These are phyloP conservation scores for Apiospora pterosperma DNA, from an alignment of 2,329 filamentous ascomycete genomes.

Conservation along the genomic window DNA sequence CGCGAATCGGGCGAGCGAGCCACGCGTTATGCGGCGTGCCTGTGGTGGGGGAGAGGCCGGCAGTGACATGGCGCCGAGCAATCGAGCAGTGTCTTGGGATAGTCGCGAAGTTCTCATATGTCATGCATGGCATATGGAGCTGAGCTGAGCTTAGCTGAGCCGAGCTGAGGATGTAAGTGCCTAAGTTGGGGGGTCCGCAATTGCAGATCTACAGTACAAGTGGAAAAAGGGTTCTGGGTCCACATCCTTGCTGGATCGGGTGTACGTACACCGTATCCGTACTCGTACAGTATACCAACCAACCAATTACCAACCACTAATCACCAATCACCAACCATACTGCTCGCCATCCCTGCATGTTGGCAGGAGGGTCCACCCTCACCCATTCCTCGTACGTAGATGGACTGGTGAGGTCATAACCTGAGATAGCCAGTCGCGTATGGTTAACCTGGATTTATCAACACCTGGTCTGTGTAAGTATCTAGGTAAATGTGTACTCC, in stretches of 20 bases:
- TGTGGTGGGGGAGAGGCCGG: constrained; percentile 20
- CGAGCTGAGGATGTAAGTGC: background rate
- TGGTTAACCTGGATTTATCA: too few relatives aligned
- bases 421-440: too few relatives aligned
- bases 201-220: background rate
- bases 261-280: too few relatives aligned
- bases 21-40: constrained; percentile 27
- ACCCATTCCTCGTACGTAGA: too few relatives aligned
- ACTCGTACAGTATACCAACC: too few relatives aligned
- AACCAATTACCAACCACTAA: too few relatives aligned
- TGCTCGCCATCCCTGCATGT: too few relatives aligned
- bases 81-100: constrained; percentile 6
- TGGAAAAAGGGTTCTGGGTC: background rate
- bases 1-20: constrained; percentile 28
- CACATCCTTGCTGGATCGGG: background rate
- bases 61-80: constrained; percentile 17
- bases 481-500: too few relatives aligned
- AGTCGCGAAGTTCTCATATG: constrained; percentile 11
- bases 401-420: too few relatives aligned
- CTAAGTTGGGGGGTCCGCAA: background rate
- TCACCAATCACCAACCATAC: too few relatives aligned
- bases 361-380: too few relatives aligned
- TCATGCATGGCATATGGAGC: constrained; percentile 7
- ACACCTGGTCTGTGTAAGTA: too few relatives aligned
- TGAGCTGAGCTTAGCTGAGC: background rate